A percentile compares a stretch with the other conserved stretches of the same genome.
Conservation (phyloP, 345 rosid species). For the Cardamine chenopodiifolia region DNA sequence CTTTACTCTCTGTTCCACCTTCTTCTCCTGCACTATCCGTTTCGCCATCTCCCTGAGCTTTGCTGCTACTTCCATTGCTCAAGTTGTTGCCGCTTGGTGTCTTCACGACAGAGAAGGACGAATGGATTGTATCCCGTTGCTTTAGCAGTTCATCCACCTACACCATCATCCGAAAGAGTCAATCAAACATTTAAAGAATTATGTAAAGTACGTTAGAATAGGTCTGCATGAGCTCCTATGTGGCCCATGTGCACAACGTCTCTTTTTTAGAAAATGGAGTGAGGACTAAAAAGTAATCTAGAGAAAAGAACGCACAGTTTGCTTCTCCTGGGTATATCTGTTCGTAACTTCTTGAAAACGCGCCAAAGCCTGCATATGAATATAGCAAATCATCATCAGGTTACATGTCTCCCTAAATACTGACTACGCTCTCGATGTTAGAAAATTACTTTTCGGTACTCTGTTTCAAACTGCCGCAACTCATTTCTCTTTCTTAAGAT, state of each 20-base stretch:
- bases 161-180: conserved; percentile 23
- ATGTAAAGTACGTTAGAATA: not conserved
- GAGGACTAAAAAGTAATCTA: not conserved
- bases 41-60: conserved; percentile 53
- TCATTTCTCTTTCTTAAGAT: conserved; percentile 91
- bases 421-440: not conserved
- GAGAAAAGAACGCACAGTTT: conserved; percentile 57
- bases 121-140: conserved; percentile 77
- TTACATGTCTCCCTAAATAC: conserved; percentile 11
- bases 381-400: conserved; percentile 15
- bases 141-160: conserved; percentile 94
- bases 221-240: not conserved
- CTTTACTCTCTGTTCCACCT: conserved; percentile 74
- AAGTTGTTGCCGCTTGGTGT: conserved; percentile 40
- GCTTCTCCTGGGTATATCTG: conserved; percentile 90
- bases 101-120: conserved; percentile 65
- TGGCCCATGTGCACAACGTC: not conserved
- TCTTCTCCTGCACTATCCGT: conserved; percentile 72
- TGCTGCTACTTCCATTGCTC: conserved; percentile 74
- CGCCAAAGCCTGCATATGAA: conserved; percentile 74
- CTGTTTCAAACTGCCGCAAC: conserved; percentile 92
- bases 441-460: conserved; percentile 77
- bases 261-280: not conserved
- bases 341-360: conserved; percentile 97
- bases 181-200: not conserved